Conservation (phyloP, 306 rosid species). For the Begonia loranthoides region DNA sequence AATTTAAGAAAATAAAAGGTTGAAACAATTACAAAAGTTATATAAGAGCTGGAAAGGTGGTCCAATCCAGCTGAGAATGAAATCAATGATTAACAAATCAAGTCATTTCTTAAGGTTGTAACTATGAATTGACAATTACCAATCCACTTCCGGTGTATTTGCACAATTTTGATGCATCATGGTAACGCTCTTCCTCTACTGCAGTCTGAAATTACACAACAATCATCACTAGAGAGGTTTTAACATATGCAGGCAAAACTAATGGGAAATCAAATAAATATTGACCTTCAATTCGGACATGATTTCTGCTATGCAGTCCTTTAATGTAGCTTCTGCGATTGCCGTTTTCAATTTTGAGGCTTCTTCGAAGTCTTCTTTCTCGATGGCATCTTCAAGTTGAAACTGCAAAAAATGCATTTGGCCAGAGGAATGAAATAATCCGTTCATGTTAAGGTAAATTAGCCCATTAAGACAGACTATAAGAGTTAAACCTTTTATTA, state of each 20-base stretch:
- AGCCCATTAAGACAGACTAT: not conserved
- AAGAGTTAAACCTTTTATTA: not conserved
- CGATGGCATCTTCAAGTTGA: conserved; percentile 96
- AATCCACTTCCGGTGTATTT: conserved; percentile 89
- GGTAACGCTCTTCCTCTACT: conserved; percentile 82
- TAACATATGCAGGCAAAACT: too few relatives aligned
- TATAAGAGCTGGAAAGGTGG: not conserved
- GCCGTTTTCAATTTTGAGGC: conserved; percentile 66
- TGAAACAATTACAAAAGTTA: not conserved
- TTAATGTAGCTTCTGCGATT: conserved; percentile 63
- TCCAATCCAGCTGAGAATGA: conserved; percentile 6
- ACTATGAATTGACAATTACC: conserved; percentile 24
- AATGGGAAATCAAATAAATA: conserved; percentile 1
- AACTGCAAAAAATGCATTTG: conserved; percentile 30
- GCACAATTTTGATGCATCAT: conserved; percentile 79
- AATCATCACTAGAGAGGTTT: too few relatives aligned
- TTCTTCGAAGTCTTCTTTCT: conserved; percentile 83
- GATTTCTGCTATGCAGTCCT: conserved; percentile 74
- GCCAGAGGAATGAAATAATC: conserved; percentile 1
- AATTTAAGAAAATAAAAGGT: not conserved
- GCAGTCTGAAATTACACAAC: conserved; percentile 44
- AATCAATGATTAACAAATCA: not conserved
- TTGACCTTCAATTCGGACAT: conserved; percentile 75
- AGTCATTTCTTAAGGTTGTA: too few relatives aligned
- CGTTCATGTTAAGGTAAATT: not conserved